Evolutionary conservation across 78 protist genomes (phyloP).

Genomic region (slime mould (Dictyostelium discoideum)): dicty_2.7 NC_007091.3:5031501-5032000

Average conservation of each 20-base stretch:
- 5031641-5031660: slow-evolving; percentile 80
- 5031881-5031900: too few relatives aligned
- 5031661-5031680: slow-evolving; percentile 86
- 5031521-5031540: slow-evolving; percentile 76
- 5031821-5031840: not conserved
- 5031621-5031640: slow-evolving; percentile 82
- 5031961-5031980: not conserved
- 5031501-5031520: slow-evolving; percentile 66
- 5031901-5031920: too few relatives aligned
- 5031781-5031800: slow-evolving; percentile 19
- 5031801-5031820: not conserved
- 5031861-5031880: not conserved
- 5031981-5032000: not conserved
- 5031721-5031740: slow-evolving; percentile 32
- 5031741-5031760: slow-evolving; percentile 4
- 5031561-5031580: slow-evolving; percentile 83
- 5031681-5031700: slow-evolving; percentile 78
- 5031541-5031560: slow-evolving; percentile 81
- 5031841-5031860: slow-evolving; percentile 37
- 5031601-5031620: slow-evolving; percentile 69
- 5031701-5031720: slow-evolving; percentile 29
- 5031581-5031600: slow-evolving; percentile 48
- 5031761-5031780: slow-evolving; percentile 56
- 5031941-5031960: too few relatives aligned
- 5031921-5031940: too few relatives aligned